Percentiles rank a stretch among this genome's conserved stretches.
Conservation (phyloP, 1,139 yeast species). For the Candida dubliniensis region DNA sequence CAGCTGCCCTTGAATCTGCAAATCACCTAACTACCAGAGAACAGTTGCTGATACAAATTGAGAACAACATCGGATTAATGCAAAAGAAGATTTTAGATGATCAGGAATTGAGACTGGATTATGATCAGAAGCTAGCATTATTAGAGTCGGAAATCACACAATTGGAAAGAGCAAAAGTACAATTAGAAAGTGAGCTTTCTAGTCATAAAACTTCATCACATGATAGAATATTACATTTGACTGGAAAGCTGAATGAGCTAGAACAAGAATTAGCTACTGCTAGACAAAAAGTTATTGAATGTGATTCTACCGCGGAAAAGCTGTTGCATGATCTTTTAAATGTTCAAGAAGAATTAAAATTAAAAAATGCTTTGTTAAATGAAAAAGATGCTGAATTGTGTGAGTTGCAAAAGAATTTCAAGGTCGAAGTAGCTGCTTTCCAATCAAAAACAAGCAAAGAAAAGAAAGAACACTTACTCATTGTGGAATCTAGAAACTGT, state of each 20-base stretch:
- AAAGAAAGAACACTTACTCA: not conserved
- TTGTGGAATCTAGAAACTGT: not conserved
- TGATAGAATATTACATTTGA: not conserved
- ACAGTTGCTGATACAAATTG: not conserved
- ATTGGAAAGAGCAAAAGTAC: not conserved
- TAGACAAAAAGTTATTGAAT: not conserved
- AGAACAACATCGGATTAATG: not conserved
- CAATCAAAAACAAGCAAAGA: not conserved
- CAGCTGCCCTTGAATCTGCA: not conserved
- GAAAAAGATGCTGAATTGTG: not conserved
- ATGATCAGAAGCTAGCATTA: not conserved
- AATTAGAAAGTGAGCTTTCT: not conserved
- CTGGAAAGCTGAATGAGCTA: not conserved
- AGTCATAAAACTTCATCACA: not conserved
- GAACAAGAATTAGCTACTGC: not conserved
- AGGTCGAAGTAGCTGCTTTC: not conserved
- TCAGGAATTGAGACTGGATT: not conserved
- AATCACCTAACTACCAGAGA: not conserved
- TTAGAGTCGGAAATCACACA: not conserved
- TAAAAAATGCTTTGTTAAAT: not conserved
- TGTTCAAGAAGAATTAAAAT: not conserved
- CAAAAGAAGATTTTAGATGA: not conserved
- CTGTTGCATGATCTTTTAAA: not conserved
- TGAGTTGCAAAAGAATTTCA: not conserved
- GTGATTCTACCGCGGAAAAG: not conserved